Base-by-base conservation (phyloP, 129 eudicot species). In the Glebionis coronaria region DNA sequence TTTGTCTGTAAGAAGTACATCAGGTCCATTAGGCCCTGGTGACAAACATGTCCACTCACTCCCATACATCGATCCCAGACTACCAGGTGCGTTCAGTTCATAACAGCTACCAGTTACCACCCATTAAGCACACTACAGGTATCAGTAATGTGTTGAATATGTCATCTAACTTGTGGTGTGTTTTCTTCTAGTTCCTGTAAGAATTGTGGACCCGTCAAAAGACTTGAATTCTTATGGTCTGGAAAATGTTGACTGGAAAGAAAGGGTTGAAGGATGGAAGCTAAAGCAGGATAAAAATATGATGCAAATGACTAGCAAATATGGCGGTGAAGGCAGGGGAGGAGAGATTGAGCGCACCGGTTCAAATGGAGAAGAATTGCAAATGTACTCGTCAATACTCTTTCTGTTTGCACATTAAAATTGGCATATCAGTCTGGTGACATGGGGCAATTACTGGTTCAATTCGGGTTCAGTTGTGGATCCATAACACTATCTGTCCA, bases 271-370 rank as follows among this genome's bases (percentile, higher is more conserved):
- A 64, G 81, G 81, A n/a, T 81, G 86, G 90, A 84, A 84, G 66
- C 74, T 74, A 52, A 81, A 78, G 64, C 90, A 84, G 53, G 85
- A 91, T 65, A 87, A 85, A 68, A 85, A 83, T 72, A 60, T 85
- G 69, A 72, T 73, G 79, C 91, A 87, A 29, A 81, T 76, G 83
- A 65, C 58, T 8, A 78, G 70, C 82, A 76, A 84, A 80, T 78
- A 78, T 42, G 78, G 82, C 51, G 38, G 78, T 73, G 95, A 91
- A 70, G 93, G 93, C 54, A 90, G 83, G 77, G 91, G 97, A 56
- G 90, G 97, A 47, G 95, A 84, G 67, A 87, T 82, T 46, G 95
- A 87, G 63, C 87, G 95, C 40, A 84, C 91, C 0, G 97, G 97
- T 44, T 87, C 97, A 4, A 90, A 90, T 67, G 92, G 88, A 54